Conservation (phyloP, 2,329 filamentous ascomycete species). For the Stachybotrys elegans region DNA sequence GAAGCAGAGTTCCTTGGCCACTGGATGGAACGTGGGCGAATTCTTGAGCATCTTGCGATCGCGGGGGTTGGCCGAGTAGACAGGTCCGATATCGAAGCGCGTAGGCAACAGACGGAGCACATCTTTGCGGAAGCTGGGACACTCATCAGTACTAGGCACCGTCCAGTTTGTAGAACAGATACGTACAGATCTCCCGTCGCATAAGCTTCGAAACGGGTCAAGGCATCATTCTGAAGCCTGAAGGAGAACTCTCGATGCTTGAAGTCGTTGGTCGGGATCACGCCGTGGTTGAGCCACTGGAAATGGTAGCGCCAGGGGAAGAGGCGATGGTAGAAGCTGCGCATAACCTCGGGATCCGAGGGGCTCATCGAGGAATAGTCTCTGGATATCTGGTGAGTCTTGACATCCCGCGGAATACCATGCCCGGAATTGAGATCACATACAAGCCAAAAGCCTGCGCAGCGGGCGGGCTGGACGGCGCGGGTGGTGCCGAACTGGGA, state of each 20-base stretch:
- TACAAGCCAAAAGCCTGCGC: slow-evolving; percentile 12
- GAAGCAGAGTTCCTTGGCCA: slow-evolving; percentile 93
- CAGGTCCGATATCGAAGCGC: slow-evolving; percentile 97
- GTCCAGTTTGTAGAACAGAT: fast-evolving
- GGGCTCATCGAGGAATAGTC: slow-evolving; percentile 35
- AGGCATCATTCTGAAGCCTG: slow-evolving; percentile 86
- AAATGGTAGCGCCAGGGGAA: slow-evolving; percentile 95
- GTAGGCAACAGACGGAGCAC: slow-evolving; percentile 83
- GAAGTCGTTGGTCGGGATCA: slow-evolving; percentile 81
- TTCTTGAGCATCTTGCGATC: slow-evolving; percentile 86
- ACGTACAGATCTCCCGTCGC: slow-evolving; percentile 47
- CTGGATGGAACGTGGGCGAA: slow-evolving; percentile 73
- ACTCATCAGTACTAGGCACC: slow-evolving; percentile 5
- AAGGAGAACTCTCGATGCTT: slow-evolving; percentile 93
- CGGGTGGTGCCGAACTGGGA: slow-evolving; percentile 41
- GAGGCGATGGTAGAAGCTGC: slow-evolving; percentile 89
- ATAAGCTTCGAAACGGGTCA: slow-evolving; percentile 81
- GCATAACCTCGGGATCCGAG: slow-evolving; percentile 80
- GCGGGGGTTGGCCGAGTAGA: slow-evolving; percentile 89
- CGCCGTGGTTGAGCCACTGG: slow-evolving; percentile 95
- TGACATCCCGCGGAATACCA: slow-evolving; percentile 12
- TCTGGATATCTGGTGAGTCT: slow-evolving; percentile 15
- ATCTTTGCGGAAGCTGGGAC: slow-evolving; percentile 73
- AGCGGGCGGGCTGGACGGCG: slow-evolving; percentile 34
- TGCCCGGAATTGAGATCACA: slow-evolving; percentile 33